Evolutionary conservation across 192 early-diverging fungal species (phyloP).

Genomic region (Jimgerdemannia flammicorona): DNA sequence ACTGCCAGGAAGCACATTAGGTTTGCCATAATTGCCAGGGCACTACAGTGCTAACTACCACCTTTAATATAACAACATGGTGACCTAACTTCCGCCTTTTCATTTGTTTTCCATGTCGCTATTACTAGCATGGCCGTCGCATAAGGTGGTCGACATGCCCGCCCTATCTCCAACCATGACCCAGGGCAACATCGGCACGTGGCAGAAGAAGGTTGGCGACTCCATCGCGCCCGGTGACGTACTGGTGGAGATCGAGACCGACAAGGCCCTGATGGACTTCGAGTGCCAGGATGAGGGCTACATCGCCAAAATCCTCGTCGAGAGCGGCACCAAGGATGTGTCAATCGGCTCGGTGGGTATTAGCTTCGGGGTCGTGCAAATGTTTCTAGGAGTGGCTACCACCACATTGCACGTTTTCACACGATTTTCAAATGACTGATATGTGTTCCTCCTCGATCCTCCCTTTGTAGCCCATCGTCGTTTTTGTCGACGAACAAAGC

Average conservation of each 20-base stretch:
- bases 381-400: too few relatives aligned
- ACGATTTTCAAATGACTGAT: too few relatives aligned
- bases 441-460: too few relatives aligned
- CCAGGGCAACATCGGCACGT: conserved; percentile 86
- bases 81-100: too few relatives aligned
- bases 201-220: conserved; percentile 96
- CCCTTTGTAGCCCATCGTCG: conserved; percentile 73
- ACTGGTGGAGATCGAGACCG: conserved; percentile 95
- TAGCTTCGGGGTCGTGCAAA: too few relatives aligned
- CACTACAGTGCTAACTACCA: too few relatives aligned
- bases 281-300: conserved; percentile 98
- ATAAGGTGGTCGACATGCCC: conserved; percentile 90
- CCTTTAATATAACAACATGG: too few relatives aligned
- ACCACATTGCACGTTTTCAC: too few relatives aligned
- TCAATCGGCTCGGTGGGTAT: conserved; percentile 65
- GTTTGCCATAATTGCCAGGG: too few relatives aligned
- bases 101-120: too few relatives aligned
- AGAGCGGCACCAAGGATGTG: conserved; percentile 85
- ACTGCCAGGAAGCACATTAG: too few relatives aligned
- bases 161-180: conserved; percentile 99
- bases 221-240: conserved; percentile 86
- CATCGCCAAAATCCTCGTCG: conserved; percentile 89
- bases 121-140: conserved; percentile 72
- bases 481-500: conserved; percentile 87
- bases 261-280: conserved; percentile 99